Base-by-base conservation (phyloP, 352 stramenopile species). In the Phytophthora nicotianae region DNA sequence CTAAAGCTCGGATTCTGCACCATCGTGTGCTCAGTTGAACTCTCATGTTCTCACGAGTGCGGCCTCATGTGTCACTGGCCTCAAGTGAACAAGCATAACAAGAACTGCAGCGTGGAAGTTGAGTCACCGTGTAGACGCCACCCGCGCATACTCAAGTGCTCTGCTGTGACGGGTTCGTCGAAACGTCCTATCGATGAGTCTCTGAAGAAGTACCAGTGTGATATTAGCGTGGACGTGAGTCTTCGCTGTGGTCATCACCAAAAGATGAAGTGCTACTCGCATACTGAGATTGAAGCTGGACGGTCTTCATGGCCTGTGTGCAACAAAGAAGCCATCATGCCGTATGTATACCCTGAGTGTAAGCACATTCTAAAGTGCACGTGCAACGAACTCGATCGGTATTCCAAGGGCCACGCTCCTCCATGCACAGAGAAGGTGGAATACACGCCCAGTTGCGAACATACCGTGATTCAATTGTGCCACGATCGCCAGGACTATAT, bases 1-100 rank as follows among this genome's bases (percentile, higher is more conserved):
- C 52, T 94, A 20, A 69, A 81, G 26, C 79, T 95, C 5, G 75
- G 76, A 4, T 97, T 95, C 70, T 97, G 89, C 57, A 60, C 63
- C 4, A 74, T 93, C 16, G 40, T 89, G n/a, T 97, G 89, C 38
- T 65, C 70, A 0, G 60, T 77, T 45, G 14, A 59, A 14, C 74
- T 97, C 0, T 19, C 59, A 20, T 97, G 88, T 50, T 80, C 74
- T 17, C 89, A 97, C 50, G 51, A 52, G 7, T 97, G 89, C 57
- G 66, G 74, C 1, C 58, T 88, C 41, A 74, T 65, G 29, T 97
- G 89, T 50, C 89, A 96, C 32, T 94, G 75, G 73, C 76, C 84
- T 2, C 55, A 77, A 7, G 53, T 88, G 13, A 58, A 61, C 7
- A 70, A 55, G 17, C 88, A 96, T 65, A 94, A 90, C 16, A 61